Conservation (phyloP, 2,329 filamentous ascomycete species). For the Claviceps cyperi region DNA sequence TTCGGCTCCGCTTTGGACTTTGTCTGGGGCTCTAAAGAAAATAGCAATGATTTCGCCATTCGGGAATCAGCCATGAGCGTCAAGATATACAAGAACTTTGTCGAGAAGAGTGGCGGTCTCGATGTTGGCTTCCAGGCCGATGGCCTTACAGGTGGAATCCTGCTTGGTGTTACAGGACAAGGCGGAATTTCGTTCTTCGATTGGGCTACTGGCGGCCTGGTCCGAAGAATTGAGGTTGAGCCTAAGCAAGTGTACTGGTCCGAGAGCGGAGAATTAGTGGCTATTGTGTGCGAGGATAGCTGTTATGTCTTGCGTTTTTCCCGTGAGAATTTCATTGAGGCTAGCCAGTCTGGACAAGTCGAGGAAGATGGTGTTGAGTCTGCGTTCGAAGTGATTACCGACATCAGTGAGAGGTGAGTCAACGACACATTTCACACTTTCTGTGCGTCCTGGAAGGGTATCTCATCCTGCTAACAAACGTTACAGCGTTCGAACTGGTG, state of each 20-base stretch:
- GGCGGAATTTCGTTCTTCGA: conserved; percentile 94
- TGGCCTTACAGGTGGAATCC: conserved; percentile 71
- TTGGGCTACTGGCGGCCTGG: conserved; percentile 79
- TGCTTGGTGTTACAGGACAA: conserved; percentile 88
- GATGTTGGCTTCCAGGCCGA: conserved; percentile 95
- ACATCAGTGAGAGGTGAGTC: conserved; percentile 72
- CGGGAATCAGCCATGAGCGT: conserved; percentile 87
- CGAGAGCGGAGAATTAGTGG: conserved; percentile 84
- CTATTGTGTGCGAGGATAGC: conserved; percentile 84
- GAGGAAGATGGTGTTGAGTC: conserved; percentile 89
- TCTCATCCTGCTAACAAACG: not conserved
- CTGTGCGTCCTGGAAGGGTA: not conserved
- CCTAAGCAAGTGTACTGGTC: conserved; percentile 83
- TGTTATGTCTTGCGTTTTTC: conserved; percentile 92
- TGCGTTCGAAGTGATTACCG: conserved; percentile 90
- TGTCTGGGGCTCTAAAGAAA: conserved; percentile 91
- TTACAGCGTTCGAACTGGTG: conserved; percentile 71
- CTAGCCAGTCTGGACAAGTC: conserved; percentile 64
- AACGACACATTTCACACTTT: too few relatives aligned
- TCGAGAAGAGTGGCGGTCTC: conserved; percentile 74
- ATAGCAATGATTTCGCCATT: conserved; percentile 97
- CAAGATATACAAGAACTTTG: conserved; percentile 96
- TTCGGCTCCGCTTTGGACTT: conserved; percentile 95
- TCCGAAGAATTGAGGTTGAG: conserved; percentile 79
- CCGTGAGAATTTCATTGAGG: conserved; percentile 73